A percentile compares a stretch with the other conserved stretches of the same genome.
Evolutionary conservation across 2,329 filamentous ascomycete species (phyloP).

Genomic region (Elsinoe fawcettii): DNA sequence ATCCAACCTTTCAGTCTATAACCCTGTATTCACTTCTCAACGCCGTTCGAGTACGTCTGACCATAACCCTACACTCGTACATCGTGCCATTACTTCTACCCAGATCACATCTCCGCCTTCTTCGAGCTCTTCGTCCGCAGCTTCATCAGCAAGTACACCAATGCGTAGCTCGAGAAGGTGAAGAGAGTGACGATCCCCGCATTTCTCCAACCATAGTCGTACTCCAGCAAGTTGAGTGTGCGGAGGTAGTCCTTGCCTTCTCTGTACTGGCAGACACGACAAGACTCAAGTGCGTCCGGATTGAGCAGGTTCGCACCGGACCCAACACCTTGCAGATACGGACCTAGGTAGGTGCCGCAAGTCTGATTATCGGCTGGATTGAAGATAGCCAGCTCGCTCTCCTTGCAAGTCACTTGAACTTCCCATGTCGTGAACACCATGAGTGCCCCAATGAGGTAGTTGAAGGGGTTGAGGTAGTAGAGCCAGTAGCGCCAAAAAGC

Average conservation of each 20-base stretch:
- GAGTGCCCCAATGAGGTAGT: constrained; percentile 36
- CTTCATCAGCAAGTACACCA: constrained; percentile 13
- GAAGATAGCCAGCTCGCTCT: constrained; percentile 35
- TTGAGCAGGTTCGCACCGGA: constrained; percentile 35
- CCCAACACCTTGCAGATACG: constrained; percentile 25
- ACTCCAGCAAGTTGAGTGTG: constrained; percentile 14
- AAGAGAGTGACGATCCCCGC: constrained; percentile 6
- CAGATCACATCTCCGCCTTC: not conserved
- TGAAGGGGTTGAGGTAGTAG: constrained; percentile 35
- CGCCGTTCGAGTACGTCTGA: no score
- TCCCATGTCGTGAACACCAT: constrained; percentile 37
- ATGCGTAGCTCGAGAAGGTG: not conserved
- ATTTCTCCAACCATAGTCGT: constrained; percentile 15
- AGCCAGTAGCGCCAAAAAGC: constrained; percentile 26
- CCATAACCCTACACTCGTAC: no score
- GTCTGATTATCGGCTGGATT: constrained; percentile 33
- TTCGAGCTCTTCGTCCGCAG: constrained; percentile 12
- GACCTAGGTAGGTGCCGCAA: constrained; percentile 35
- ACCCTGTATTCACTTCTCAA: no score
- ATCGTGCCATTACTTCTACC: no score
- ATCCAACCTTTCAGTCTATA: no score
- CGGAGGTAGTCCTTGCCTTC: constrained; percentile 15
- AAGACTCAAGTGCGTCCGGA: constrained; percentile 28
- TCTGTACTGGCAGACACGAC: constrained; percentile 17
- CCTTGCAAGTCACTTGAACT: constrained; percentile 31